Evolutionary conservation across 495 filamentous ascomycete genomes (phyloP).

Genomic region (Podospora didyma): DNA sequence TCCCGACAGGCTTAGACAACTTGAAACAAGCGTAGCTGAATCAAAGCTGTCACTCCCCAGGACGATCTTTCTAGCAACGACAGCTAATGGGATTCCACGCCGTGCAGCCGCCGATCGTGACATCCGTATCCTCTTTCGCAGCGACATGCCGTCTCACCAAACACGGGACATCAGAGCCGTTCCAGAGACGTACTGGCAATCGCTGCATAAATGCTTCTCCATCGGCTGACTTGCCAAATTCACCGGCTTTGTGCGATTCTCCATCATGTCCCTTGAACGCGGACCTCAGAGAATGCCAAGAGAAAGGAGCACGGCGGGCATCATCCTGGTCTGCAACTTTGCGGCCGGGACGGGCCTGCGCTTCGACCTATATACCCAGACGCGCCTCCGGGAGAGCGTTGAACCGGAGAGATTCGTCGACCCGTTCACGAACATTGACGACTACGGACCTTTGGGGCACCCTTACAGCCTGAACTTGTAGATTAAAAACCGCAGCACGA

Average conservation of each 20-base stretch:
- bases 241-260: background rate
- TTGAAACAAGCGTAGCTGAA: no score
- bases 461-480: no score
- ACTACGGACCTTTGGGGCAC: background rate
- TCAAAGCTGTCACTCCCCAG: no score
- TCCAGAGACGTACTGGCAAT: background rate
- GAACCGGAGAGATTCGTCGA: background rate
- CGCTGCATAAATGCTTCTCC: background rate
- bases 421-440: background rate
- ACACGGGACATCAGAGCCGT: background rate
- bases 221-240: background rate
- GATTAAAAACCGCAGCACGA: no score
- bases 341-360: no score
- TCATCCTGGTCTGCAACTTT: no score
- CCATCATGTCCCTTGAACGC: background rate
- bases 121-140: background rate
- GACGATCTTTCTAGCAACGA: no score
- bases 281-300: background rate
- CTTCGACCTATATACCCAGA: no score
- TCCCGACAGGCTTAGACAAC: background rate
- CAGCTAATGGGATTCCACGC: background rate
- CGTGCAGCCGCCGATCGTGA: no score
- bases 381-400: background rate
- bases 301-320: no score
- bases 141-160: background rate